Conservation (phyloP, 2,329 filamentous ascomycete genomes). For the Colletotrichum viniferum region DNA sequence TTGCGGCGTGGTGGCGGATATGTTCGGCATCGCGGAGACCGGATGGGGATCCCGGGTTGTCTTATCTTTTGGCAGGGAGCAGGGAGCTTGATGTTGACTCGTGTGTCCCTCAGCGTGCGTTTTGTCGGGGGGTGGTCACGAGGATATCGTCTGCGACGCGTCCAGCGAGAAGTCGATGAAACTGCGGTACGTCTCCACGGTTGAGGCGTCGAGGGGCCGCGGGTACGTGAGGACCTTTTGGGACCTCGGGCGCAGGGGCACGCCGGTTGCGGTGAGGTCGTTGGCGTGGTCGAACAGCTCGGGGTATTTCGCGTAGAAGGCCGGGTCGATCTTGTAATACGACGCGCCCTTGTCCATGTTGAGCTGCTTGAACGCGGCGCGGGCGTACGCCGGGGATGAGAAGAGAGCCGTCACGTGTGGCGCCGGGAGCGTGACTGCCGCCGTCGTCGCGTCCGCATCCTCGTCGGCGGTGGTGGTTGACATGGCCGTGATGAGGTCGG, state of each 20-base stretch:
- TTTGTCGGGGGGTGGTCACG: neutral
- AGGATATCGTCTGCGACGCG: constrained; percentile 25
- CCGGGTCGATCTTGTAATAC: constrained; percentile 37
- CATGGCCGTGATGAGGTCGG: constrained; percentile 31
- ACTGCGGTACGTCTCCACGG: constrained; percentile 34
- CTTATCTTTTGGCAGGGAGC: neutral
- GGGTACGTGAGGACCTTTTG: constrained; percentile 33
- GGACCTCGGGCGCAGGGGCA: constrained; percentile 26
- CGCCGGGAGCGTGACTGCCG: constrained; percentile 24
- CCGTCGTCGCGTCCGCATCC: neutral
- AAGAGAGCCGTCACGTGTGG: constrained; percentile 28
- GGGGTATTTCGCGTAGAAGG: constrained; percentile 34
- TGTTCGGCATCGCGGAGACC: neutral
- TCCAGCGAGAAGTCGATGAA: constrained; percentile 37
- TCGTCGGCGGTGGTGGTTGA: neutral
- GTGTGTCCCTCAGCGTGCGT: neutral
- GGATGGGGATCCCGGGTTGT: neutral
- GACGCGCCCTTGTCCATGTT: constrained; percentile 36
- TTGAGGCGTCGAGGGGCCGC: constrained; percentile 28
- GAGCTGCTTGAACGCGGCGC: constrained; percentile 28
- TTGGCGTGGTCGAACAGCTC: constrained; percentile 30
- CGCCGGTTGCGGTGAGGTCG: constrained; percentile 30
- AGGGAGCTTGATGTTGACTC: neutral
- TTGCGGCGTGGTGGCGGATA: neutral
- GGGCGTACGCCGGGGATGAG: constrained; percentile 26